Conservation (phyloP, 2,329 filamentous ascomycete genomes). For the Sporothrix dimorphospora region DNA sequence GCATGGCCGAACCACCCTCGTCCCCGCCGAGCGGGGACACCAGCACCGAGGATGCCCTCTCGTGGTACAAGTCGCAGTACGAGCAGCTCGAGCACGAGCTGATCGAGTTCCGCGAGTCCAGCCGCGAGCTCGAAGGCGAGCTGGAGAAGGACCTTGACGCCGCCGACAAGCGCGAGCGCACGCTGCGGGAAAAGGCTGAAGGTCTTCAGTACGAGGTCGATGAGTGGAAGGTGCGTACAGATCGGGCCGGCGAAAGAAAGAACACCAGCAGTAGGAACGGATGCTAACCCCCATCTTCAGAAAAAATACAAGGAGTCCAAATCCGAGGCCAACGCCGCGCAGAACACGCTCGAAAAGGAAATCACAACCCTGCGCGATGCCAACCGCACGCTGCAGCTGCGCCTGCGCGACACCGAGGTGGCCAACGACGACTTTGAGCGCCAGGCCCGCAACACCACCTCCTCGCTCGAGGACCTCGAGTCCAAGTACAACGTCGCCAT, state of each 20-base stretch:
- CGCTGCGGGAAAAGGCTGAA: constrained; percentile 85
- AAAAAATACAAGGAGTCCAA: constrained; percentile 97
- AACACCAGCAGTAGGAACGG: constrained; percentile 18
- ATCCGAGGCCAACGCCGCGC: constrained; percentile 79
- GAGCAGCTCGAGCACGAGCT: constrained; percentile 89
- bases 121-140: constrained; percentile 90
- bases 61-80: constrained; percentile 96
- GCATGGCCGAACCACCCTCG: constrained; percentile 64
- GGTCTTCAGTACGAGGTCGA: constrained; percentile 85
- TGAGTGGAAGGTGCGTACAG: constrained; percentile 85
- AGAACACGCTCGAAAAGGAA: constrained; percentile 89
- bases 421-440: constrained; percentile 98
- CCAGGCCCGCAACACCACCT: constrained; percentile 92
- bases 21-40: constrained; percentile 61
- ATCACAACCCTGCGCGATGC: constrained; percentile 87
- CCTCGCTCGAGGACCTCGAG: constrained; percentile 94
- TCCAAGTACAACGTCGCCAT: constrained; percentile 96
- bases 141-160: constrained; percentile 95
- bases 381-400: constrained; percentile 79
- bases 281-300: constrained; percentile 49
- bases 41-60: constrained; percentile 72
- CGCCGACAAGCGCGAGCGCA: constrained; percentile 88
- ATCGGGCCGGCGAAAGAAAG: not conserved
- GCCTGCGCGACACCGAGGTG: constrained; percentile 91
- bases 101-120: constrained; percentile 90